Evolutionary conservation across 2,329 filamentous ascomycete species (phyloP), one percentile per base, ranked within the genome.

Genomic region (Monosporascus cannonballus): DNA sequence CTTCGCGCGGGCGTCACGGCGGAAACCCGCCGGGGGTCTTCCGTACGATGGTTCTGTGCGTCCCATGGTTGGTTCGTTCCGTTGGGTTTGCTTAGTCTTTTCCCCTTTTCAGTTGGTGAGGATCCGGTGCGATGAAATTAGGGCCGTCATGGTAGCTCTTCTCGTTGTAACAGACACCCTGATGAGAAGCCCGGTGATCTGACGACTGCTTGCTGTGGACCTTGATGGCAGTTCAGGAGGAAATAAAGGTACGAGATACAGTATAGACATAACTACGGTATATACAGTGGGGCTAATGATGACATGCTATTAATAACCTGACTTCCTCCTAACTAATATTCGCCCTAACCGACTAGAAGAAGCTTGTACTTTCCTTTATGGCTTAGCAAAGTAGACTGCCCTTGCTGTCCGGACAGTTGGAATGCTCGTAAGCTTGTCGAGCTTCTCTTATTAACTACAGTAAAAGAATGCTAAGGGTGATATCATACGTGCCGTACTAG

Each of bases 1-100:
- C 59, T 83, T 83, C 1, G 77, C 74, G 15, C 78, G 72, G 8
- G 59, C 65, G 49, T 68, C 66, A 42, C 64, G 65, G 47, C 66
- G 66, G 58, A 66, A 65, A 24, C 58, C 56, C 2, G 63, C 57
- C 0, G 66, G 66, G 5, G 61, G 65, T 17, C 59, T 60, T 24
- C 64, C 64, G 36, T 62, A 41, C 1, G 64, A 66, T 7, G 64
- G 64, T 41, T 67, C 64, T 6, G 62, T 65, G 15, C 66, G 61
- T 39, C 66, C 66, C 66, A 67, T 68, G 49, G 39, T 39, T 30
- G 9, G 9, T 39, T 27, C 4, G 15, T 42, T 6, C 8, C 14
- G 8, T 17, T 46, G 20, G 15, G 17, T 46, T 24, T 30, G 14
- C 7, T 22, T 46, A 9, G 4, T 3, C 24, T 8, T 39, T 17